Base-by-base conservation (phyloP, 441 rosid species). In the Adansonia madagascariensis region DNA sequence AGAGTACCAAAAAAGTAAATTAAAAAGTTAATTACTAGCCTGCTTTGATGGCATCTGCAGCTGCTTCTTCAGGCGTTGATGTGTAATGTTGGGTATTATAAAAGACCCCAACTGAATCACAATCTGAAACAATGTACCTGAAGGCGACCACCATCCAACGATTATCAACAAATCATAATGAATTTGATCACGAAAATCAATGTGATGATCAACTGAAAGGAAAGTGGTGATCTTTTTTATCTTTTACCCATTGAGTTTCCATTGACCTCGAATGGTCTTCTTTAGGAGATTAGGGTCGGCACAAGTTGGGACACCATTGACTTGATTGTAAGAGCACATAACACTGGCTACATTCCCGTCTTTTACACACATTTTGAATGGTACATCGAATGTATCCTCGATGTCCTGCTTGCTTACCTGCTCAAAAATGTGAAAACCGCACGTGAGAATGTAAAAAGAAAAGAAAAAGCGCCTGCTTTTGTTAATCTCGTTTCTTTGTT, bases 271-370 rank as follows among this genome's bases (percentile, higher is more conserved):
- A 15, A 95, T 81, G 7, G 92, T 92, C 64, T 78, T 82, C 80
- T 77, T 74, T 0, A 95, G 85, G n/a, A 92, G 89, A 76, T 88
- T 86, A 7, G 93, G 97, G 72, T 95, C 98, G 0, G 99, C 99
- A 73, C 99, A 95, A 3, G 99, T 88, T 9, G 99, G 99, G 77
- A 94, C 80, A 5, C 98, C 99, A 44, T 94, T 95, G 66, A 95
- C 99, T 68, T 94, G 94, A 67, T 95, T 95, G 82, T 95, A 95
- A 27, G 99, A 93, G 83, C 99, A 95, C 99, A 95, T 95, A 41
- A 95, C 92, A 75, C 99, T 93, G 15, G 98, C 98, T 22, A 92
- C 97, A 18, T 86, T 89, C 0, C 98, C 98, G 77, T 95, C 94
- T 68, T 79, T 86, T 14, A 94, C 97, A 49, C 99, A 95, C 86